These are phyloP conservation scores for Penicillium riverlandense DNA, from an alignment of 495 filamentous ascomycete species.

Conservation along the genomic window DNA sequence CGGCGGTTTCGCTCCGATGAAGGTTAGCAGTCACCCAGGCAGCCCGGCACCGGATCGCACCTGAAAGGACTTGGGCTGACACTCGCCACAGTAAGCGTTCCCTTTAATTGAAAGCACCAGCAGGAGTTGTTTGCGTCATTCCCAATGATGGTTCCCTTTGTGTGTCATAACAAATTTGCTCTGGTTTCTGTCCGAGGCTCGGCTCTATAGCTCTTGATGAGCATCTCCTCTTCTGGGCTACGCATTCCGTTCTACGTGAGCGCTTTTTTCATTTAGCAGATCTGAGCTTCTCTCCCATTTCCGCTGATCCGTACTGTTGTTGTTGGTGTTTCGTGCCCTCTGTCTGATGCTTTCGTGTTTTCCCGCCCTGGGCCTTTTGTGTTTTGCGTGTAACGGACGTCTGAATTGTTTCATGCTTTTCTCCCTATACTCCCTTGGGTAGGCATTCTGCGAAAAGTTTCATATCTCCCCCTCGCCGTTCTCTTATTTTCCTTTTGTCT, in stretches of 20 bases:
- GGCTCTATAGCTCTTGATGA: conserved; percentile 41
- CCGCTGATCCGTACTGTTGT: conserved; percentile 1
- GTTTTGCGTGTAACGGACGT: conserved; percentile 34
- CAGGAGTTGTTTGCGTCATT: conserved; percentile 44
- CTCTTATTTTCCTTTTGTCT: conserved; percentile 26
- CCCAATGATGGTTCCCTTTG: conserved; percentile 33
- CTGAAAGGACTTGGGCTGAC: conserved; percentile 26
- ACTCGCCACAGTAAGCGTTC: conserved; percentile 36
- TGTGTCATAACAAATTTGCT: conserved; percentile 37
- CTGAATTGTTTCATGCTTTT: conserved; percentile 32
- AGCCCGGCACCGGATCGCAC: conserved; percentile 24
- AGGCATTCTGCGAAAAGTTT: conserved; percentile 46
- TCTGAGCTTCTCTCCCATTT: conserved; percentile 24
- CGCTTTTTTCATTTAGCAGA: conserved; percentile 41
- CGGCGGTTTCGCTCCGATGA: conserved; percentile 67
- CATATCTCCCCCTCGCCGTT: conserved; percentile 27
- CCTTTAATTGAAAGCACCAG: conserved; percentile 40
- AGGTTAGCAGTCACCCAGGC: conserved; percentile 49
- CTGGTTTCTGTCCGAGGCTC: conserved; percentile 28
- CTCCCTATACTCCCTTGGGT: conserved; percentile 37
- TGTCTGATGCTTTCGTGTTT: conserved; percentile 12
- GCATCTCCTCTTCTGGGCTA: conserved; percentile 36
- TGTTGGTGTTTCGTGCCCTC: conserved; percentile 6
- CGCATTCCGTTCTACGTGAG: conserved; percentile 40
- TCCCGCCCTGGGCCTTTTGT: conserved; percentile 21